phyloP scores from a whole-genome alignment of 2,329 filamentous ascomycete species.

The Pseudogymnoascus sp. region DNA sequence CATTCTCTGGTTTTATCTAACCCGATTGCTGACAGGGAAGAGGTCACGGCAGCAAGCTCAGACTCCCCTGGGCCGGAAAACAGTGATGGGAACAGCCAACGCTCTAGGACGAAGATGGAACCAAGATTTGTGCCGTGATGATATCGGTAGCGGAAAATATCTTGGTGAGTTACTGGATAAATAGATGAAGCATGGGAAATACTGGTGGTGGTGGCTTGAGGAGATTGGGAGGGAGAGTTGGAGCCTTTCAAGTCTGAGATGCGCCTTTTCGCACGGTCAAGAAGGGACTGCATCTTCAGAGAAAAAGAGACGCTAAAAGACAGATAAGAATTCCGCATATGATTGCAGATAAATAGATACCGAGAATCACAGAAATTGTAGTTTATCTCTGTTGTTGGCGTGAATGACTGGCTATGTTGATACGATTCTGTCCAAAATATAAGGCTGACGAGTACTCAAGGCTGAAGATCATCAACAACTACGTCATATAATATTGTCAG shows the following conservation, averaged over 20 bases:
- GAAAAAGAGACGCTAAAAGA: background rate
- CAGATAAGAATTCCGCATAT: background rate
- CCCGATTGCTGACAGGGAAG: constrained; percentile 36
- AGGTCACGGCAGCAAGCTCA: constrained; percentile 44
- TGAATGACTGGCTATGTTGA: background rate
- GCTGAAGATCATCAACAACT: background rate
- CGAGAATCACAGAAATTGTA: background rate
- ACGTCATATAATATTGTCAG: background rate
- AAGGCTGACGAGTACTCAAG: too few species aligned
- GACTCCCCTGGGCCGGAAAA: constrained; percentile 37
- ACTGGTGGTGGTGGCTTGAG: background rate
- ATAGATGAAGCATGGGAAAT: constrained; percentile 27
- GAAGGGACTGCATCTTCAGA: constrained; percentile 30
- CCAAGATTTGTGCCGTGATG: constrained; percentile 52
- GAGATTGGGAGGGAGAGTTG: constrained; percentile 12
- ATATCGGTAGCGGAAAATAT: constrained; percentile 45
- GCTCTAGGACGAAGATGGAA: constrained; percentile 50
- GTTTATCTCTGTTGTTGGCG: background rate
- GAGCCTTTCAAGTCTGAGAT: constrained; percentile 22
- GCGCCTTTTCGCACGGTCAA: constrained; percentile 30
- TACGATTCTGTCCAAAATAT: background rate
- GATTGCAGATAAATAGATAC: background rate
- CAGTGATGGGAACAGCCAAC: constrained; percentile 45
- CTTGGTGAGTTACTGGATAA: constrained; percentile 27
- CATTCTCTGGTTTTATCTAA: constrained; percentile 39